These are phyloP conservation scores for Amaranthus hypochondriacus DNA, from an alignment of 148 eudicot species.

Conservation along the genomic window DNA sequence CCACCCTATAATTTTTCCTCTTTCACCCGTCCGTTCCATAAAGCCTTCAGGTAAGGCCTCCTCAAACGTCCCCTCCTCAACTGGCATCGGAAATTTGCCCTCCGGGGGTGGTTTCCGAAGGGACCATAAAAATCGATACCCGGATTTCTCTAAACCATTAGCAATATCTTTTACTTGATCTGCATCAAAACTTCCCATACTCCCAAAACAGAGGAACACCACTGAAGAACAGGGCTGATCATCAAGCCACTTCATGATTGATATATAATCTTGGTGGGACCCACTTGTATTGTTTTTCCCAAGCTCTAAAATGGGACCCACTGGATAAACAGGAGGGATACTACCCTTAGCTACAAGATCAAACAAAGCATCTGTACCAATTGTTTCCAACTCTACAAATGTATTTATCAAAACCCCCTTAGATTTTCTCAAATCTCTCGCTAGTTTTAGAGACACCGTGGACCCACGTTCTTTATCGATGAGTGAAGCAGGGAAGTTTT, in stretches of 20 bases:
- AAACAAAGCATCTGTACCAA: slow-evolving; percentile 16
- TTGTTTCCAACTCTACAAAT: slow-evolving; percentile 34
- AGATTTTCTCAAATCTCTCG: slow-evolving; percentile 19
- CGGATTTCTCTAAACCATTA: slow-evolving; percentile 32
- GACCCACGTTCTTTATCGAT: slow-evolving; percentile 11
- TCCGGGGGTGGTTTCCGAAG: slow-evolving; percentile 18
- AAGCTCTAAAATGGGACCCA: slow-evolving; percentile 42
- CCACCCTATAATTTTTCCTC: slow-evolving; percentile 39
- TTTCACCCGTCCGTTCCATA: slow-evolving; percentile 25
- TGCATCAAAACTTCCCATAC: slow-evolving; percentile 38
- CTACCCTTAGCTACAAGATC: background rate
- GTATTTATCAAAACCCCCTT: slow-evolving; percentile 49
- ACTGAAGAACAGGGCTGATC: slow-evolving; percentile 40
- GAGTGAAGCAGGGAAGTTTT: slow-evolving; percentile 15
- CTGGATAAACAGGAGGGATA: slow-evolving; percentile 34
- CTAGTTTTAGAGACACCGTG: background rate
- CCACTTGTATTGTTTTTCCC: background rate
- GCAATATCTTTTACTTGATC: slow-evolving; percentile 54
- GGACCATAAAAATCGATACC: slow-evolving; percentile 42
- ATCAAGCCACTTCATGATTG: slow-evolving; percentile 44
- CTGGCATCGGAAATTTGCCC: slow-evolving; percentile 4
- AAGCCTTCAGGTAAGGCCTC: slow-evolving; percentile 40
- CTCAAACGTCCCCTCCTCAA: slow-evolving; percentile 8
- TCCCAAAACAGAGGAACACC: slow-evolving; percentile 57
- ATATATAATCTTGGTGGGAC: background rate